Conservation (phyloP, 1,284 basidiomycete genomes). For the Tetrapyrgos nigripes region DNA sequence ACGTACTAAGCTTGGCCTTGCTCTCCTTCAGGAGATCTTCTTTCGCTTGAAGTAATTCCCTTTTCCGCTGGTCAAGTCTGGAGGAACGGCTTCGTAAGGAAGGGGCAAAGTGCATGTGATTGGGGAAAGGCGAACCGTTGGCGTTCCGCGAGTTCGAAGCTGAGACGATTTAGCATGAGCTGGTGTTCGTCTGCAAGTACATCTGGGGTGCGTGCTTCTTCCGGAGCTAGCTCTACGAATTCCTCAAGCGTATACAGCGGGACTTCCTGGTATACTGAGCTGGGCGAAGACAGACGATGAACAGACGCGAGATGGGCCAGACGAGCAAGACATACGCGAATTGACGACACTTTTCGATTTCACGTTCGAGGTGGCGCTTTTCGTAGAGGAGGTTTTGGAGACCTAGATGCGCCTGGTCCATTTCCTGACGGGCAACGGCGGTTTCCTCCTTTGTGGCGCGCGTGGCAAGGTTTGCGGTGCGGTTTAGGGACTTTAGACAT, state of each 20-base stretch:
- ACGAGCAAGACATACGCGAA: slow-evolving; percentile 64
- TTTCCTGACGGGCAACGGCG: slow-evolving; percentile 75
- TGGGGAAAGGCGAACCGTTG: slow-evolving; percentile 61
- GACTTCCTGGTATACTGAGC: slow-evolving; percentile 85
- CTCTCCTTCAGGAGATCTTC: slow-evolving; percentile 78
- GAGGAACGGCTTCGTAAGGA: slow-evolving; percentile 12
- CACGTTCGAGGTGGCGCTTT: slow-evolving; percentile 82
- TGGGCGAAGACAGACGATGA: slow-evolving; percentile 30
- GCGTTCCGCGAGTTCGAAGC: slow-evolving; percentile 82
- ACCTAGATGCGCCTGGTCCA: slow-evolving; percentile 84
- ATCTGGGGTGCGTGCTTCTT: slow-evolving; percentile 64
- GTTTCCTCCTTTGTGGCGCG: slow-evolving; percentile 75
- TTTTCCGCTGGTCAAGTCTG: slow-evolving; percentile 72
- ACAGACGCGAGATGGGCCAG: slow-evolving; percentile 7
- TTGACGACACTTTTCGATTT: slow-evolving; percentile 87
- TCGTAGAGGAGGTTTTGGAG: slow-evolving; percentile 85
- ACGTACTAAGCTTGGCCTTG: slow-evolving; percentile 66
- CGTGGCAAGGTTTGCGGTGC: slow-evolving; percentile 72
- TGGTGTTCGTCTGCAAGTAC: slow-evolving; percentile 74
- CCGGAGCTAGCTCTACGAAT: slow-evolving; percentile 69
- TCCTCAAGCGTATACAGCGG: slow-evolving; percentile 71
- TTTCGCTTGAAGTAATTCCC: slow-evolving; percentile 67
- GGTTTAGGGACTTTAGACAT: slow-evolving; percentile 77
- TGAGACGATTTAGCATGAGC: slow-evolving; percentile 81
- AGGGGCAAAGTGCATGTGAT: slow-evolving; percentile 20